Evolutionary conservation across 352 stramenopile genomes (phyloP), one percentile per base, ranked within the genome.

Genomic region (Phytophthora vignae): DNA sequence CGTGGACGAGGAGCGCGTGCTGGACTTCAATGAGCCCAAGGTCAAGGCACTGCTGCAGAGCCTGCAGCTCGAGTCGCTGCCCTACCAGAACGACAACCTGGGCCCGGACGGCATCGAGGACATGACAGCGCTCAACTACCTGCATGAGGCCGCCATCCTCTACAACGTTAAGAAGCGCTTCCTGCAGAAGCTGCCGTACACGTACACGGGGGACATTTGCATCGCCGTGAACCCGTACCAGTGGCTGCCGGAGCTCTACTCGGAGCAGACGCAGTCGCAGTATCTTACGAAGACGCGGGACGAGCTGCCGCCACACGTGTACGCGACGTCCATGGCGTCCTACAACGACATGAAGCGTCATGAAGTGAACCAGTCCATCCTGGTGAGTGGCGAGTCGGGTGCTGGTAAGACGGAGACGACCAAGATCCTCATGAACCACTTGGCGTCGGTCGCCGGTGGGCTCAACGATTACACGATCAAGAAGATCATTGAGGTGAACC

Each of bases 161-260:
- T 97, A 96, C 81, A 98, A 98, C 76, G 78, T 98, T 64, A 91
- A 96, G 73, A 81, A 70, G 62, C 85, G 93, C 22, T 97, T 97
- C 58, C 76, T 97, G 29, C 71, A 87, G 42, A 76, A 93, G 44
- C 77, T 97, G 60, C 97, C 97, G 0, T 99, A 99, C 81, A 99
- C 97, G 22, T 98, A 98, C 72, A 98, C 97, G 19, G 96, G 97
- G 21, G 95, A 99, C 49, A 99, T 99, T 73, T 95, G 98, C 38
- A 98, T 99, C 64, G 97, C 97, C 7, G 90, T 99, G 46, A 99
- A 99, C 76, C 97, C 97, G 33, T 99, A 99, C 78, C 90, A 96
- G 67, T 96, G 91, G 88, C 83, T 97, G 25, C 81, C 84, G 0
- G 84, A 96, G 57, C 78, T 98, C 1, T 98, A 98, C 65, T 81